phyloP scores from a whole-genome alignment of 495 filamentous ascomycete genomes.

The Filosporella fistucella region DNA sequence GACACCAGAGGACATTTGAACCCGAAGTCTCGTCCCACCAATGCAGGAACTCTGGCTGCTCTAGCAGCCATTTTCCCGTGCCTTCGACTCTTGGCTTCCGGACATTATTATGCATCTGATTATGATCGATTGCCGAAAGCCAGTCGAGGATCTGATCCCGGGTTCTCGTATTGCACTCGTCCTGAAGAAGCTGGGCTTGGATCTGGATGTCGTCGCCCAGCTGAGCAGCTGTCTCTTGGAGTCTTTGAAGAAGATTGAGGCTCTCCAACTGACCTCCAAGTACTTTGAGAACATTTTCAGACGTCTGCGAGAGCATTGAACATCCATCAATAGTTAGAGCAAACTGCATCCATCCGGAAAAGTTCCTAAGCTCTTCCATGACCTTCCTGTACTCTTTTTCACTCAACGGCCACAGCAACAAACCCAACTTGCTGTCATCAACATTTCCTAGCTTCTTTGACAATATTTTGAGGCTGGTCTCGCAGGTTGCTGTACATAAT shows the following conservation, averaged over 20 bases:
- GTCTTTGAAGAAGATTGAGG: background rate
- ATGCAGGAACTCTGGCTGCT: background rate
- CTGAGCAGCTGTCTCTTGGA: background rate
- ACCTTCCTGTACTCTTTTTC: background rate
- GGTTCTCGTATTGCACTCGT: background rate
- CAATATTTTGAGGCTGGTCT: background rate
- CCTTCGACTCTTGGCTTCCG: background rate
- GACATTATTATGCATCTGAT: background rate
- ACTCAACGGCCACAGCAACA: background rate
- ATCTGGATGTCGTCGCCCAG: background rate
- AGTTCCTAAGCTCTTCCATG: background rate
- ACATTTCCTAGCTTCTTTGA: background rate
- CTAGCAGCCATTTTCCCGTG: conserved; percentile 1
- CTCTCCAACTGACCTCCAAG: background rate
- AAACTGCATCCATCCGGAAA: conserved; percentile 1
- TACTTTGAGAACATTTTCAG: background rate
- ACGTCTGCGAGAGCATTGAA: background rate
- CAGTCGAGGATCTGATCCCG: background rate
- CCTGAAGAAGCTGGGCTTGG: background rate
- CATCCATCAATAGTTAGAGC: conserved; percentile 1
- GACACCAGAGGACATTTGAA: conserved; percentile 7
- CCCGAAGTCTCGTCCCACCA: background rate
- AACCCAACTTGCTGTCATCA: background rate
- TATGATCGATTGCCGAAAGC: background rate
- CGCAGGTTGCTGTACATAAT: background rate